phyloP scores from a whole-genome alignment of 352 stramenopile species.

The Phytophthora macrochlamydospora region DNA sequence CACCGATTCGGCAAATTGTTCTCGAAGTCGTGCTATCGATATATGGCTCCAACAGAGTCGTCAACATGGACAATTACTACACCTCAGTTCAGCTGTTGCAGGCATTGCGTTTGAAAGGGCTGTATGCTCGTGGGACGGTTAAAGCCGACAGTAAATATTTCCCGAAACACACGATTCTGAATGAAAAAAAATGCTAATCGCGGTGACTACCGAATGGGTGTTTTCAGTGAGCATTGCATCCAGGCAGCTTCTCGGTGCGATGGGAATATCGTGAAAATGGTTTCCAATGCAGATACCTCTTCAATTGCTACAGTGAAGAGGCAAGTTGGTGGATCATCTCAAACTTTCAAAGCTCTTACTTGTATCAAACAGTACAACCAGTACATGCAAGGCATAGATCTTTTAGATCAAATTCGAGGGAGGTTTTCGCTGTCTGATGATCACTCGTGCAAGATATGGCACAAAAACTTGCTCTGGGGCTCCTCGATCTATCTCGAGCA shows the following conservation, averaged over 20 bases:
- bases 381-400: constrained; percentile 9
- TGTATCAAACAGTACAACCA: neutral
- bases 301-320: neutral
- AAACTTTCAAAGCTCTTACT: neutral
- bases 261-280: neutral
- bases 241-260: neutral
- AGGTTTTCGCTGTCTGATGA: constrained; percentile 12
- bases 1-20: neutral
- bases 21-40: neutral
- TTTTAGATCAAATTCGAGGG: constrained; percentile 11
- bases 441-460: constrained; percentile 13
- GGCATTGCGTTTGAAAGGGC: neutral
- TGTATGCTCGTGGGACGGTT: neutral
- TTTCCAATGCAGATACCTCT: neutral
- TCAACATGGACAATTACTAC: neutral
- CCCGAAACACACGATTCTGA: neutral
- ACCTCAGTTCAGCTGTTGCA: neutral
- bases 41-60: neutral
- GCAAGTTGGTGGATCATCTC: neutral
- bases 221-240: neutral
- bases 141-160: neutral
- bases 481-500: constrained; percentile 10
- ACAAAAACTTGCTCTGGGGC: constrained; percentile 16
- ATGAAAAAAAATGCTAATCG: neutral
- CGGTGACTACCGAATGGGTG: neutral